phyloP scores from a whole-genome alignment of 75 land plant species.

The Pinus tabuliformis region DNA sequence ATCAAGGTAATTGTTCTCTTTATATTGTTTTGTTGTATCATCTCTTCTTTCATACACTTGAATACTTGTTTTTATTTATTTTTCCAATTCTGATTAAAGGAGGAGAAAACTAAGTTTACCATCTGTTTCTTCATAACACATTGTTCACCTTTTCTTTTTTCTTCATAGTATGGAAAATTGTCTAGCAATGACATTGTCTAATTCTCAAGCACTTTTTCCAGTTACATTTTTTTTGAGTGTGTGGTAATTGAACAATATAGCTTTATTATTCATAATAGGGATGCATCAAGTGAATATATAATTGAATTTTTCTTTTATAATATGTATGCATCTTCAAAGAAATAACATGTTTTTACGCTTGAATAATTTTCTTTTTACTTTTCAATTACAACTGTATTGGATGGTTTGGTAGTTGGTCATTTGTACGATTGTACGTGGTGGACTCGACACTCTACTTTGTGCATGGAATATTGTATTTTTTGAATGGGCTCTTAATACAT shows the following conservation, averaged over 20 bases:
- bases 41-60: background rate
- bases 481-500: too few species aligned
- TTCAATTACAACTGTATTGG: background rate
- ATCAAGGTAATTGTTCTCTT: slow-evolving; percentile 59
- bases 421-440: too few species aligned
- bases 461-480: too few species aligned
- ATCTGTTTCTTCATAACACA: background rate
- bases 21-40: background rate
- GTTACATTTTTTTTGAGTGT: background rate
- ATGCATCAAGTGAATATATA: background rate
- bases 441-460: too few species aligned
- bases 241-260: background rate
- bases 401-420: too few species aligned
- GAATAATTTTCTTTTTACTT: background rate
- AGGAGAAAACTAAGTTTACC: background rate
- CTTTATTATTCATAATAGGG: background rate
- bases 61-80: background rate
- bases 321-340: background rate
- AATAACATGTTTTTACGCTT: background rate
- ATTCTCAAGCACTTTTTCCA: background rate
- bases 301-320: background rate
- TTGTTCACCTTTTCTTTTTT: background rate
- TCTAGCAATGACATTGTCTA: background rate
- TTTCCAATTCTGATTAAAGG: background rate
- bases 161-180: background rate